Evolutionary conservation across 2,329 filamentous ascomycete species (phyloP).

Genomic region (Cryphonectria parasitica): DNA sequence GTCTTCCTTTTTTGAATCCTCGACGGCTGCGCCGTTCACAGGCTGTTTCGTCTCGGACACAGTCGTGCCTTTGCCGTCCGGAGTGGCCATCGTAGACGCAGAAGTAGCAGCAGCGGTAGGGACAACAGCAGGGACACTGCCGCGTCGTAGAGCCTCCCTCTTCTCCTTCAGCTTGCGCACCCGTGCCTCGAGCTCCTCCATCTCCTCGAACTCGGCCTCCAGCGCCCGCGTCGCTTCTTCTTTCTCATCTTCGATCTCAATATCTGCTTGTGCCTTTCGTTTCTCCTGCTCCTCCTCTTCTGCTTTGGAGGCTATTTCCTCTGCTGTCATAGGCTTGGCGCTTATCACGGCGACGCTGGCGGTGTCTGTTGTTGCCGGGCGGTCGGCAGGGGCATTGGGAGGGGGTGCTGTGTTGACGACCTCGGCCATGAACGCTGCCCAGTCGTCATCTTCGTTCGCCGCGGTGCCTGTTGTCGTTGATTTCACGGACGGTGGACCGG

Average conservation of each 20-base stretch:
- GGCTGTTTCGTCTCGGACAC: slow-evolving; percentile 9
- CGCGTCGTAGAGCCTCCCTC: slow-evolving; percentile 65
- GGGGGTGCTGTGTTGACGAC: slow-evolving; percentile 60
- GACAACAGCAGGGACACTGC: slow-evolving; percentile 34
- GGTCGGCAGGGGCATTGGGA: slow-evolving; percentile 37
- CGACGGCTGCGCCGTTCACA: slow-evolving; percentile 29
- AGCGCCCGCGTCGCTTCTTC: slow-evolving; percentile 76
- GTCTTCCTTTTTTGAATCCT: slow-evolving; percentile 35
- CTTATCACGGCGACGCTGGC: slow-evolving; percentile 64
- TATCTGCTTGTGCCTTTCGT: slow-evolving; percentile 59
- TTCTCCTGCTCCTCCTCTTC: slow-evolving; percentile 55
- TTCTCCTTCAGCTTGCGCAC: slow-evolving; percentile 71
- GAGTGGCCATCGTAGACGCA: slow-evolving; percentile 11
- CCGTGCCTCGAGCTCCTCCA: slow-evolving; percentile 76
- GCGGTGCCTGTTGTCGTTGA: slow-evolving; percentile 23
- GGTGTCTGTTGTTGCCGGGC: slow-evolving; percentile 28
- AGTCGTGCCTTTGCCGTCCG: background rate
- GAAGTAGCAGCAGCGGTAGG: background rate
- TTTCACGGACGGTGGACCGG: slow-evolving; percentile 29
- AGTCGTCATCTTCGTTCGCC: slow-evolving; percentile 72
- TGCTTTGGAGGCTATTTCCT: slow-evolving; percentile 59
- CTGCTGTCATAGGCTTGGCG: slow-evolving; percentile 68
- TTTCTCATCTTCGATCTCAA: slow-evolving; percentile 65
- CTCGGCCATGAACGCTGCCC: slow-evolving; percentile 86
- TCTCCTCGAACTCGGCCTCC: slow-evolving; percentile 80